Conservation (phyloP, 2,329 filamentous ascomycete species). For the Pseudocercospora fijiensis region DNA sequence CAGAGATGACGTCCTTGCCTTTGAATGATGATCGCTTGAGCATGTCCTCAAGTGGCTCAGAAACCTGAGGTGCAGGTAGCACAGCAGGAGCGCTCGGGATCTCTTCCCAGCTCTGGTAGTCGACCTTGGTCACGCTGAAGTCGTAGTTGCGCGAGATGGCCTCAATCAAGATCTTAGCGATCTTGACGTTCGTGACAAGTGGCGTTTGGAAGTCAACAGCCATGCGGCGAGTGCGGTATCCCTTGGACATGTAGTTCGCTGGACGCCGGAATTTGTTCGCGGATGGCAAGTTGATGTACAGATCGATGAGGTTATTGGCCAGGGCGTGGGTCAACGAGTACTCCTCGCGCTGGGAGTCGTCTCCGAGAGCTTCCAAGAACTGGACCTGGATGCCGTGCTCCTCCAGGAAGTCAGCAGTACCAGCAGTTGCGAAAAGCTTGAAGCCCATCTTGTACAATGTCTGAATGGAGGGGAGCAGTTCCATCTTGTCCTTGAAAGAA, state of each 20-base stretch:
- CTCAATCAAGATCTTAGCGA: conserved; percentile 94
- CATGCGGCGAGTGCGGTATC: conserved; percentile 95
- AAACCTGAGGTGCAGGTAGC: conserved; percentile 49
- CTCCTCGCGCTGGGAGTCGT: conserved; percentile 85
- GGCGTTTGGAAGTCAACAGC: conserved; percentile 97
- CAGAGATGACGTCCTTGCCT: conserved; percentile 83
- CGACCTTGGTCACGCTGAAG: conserved; percentile 75
- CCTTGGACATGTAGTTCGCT: conserved; percentile 97
- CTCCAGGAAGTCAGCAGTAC: conserved; percentile 93
- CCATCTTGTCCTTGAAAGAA: conserved; percentile 95
- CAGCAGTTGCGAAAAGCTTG: conserved; percentile 93
- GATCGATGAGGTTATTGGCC: conserved; percentile 94
- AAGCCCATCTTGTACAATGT: conserved; percentile 89
- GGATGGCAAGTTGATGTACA: conserved; percentile 99
- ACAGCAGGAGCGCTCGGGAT: conserved; percentile 36
- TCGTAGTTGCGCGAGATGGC: conserved; percentile 87
- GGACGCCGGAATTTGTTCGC: conserved; percentile 96
- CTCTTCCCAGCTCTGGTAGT: conserved; percentile 78
- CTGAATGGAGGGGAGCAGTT: conserved; percentile 89
- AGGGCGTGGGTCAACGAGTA: conserved; percentile 96
- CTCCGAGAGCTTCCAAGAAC: conserved; percentile 81
- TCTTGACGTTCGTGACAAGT: conserved; percentile 97
- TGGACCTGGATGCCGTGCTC: conserved; percentile 90
- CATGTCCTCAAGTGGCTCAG: conserved; percentile 64
- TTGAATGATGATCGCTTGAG: conserved; percentile 83